Evolutionary conservation across 2,329 filamentous ascomycete genomes (phyloP), one percentile per base, ranked within the genome.

Genomic region (Aspergillus tubingensis): DNA sequence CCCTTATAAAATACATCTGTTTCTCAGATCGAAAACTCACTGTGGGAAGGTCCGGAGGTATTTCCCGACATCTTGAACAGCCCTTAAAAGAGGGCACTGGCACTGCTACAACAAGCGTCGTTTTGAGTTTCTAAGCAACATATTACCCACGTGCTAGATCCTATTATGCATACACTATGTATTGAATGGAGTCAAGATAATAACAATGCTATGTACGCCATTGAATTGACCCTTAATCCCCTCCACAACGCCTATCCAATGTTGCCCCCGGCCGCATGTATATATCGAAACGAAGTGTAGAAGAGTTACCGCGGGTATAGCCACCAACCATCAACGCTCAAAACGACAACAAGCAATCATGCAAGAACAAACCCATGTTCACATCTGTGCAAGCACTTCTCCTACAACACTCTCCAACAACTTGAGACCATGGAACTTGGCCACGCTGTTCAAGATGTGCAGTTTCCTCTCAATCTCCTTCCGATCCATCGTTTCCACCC

Each of bases 391-490:
- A 66, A 83, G 73, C 60, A 93, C 82, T 59, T 86, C 88, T 62
- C 84, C 83, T 5, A 94, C 89, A 52, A 96, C 89, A 65, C 83
- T 87, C 62, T 84, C 85, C 74, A 99, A 76, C 90, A 98, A 93
- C 72, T 86, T 86, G 72, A 98, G 80, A 5, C 87, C 88, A 78
- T 95, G 96, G 72, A 88, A 92, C 68, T 81, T 83, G 7, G 91
- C 91, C 52, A 96, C 93, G 56, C 85, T 87, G 66, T 81, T 83
- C 76, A 92, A 88, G 4, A 96, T 89, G 44, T 76, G 82, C 69
- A 98, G 69, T 72, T 81, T 84, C 72, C 81, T 85, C 70, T 85
- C 77, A 25, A 94, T 79, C 27, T 90, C 90, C 30, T 84, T 86
- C 65, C 84, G 82, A 67, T 88, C 85, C 61, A 93, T 82, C 19